These are phyloP conservation scores for Magnolia sinica DNA, from an alignment of 164 flowering plant species.

Conservation along the genomic window DNA sequence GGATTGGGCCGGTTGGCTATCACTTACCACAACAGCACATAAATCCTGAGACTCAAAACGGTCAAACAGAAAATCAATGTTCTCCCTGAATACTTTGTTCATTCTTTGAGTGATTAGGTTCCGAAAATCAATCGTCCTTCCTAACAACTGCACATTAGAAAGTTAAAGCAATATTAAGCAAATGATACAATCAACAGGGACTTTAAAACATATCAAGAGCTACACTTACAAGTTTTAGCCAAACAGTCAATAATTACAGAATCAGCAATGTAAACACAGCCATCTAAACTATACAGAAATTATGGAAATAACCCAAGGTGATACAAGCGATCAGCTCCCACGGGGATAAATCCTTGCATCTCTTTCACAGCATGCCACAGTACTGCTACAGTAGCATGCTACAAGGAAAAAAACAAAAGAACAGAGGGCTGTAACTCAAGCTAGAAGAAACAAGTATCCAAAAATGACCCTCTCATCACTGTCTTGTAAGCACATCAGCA, in stretches of 20 bases:
- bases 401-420: too few relatives aligned
- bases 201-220: not conserved
- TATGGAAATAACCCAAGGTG: not conserved
- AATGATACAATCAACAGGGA: not conserved
- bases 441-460: too few relatives aligned
- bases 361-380: too few relatives aligned
- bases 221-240: not conserved
- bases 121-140: conserved; percentile 86
- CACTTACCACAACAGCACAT: conserved; percentile 87
- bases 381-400: too few relatives aligned
- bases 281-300: not conserved
- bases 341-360: too few relatives aligned
- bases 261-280: not conserved
- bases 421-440: too few relatives aligned
- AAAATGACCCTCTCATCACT: too few relatives aligned
- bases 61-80: conserved; percentile 91
- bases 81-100: conserved; percentile 88
- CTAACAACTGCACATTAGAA: conserved; percentile 59
- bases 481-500: too few relatives aligned
- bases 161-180: not conserved
- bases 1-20: not conserved
- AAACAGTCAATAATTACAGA: not conserved
- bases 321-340: too few relatives aligned
- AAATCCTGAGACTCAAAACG: conserved; percentile 95
- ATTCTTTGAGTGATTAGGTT: conserved; percentile 76